Base-by-base conservation (phyloP, 2,329 filamentous ascomycete species). In the Camillea tinctor region DNA sequence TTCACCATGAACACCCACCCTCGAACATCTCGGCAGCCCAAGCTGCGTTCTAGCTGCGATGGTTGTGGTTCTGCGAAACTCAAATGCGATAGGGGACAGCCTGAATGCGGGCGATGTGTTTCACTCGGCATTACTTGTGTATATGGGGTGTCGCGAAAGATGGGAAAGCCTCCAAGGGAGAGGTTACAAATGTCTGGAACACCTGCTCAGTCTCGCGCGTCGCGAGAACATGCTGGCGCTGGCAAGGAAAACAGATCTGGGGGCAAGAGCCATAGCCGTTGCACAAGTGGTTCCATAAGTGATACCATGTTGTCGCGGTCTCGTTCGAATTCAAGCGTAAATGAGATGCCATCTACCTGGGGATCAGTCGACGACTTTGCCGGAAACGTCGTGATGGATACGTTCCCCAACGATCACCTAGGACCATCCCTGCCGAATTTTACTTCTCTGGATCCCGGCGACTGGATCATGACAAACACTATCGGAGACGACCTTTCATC, bases 101-200 rank as follows among this genome's bases (percentile, higher is more conserved):
- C 36, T 44, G 36, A 44, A 44, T 44, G 36, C 36, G 15, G 36
- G n/a, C 36, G 36, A n/a, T 44, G 36, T 17, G 15, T 44, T 2
- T 44, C 36, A 17, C 36, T 44, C 17, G 36, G 36, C 2, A 44
- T 44, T n/a, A 44, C 36, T 22, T 70, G 68, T 55, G 59, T 69
- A 51, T 69, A 69, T 54, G 68, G 68, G 2, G 52, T 69, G 17
- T 69, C 68, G 22, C 59, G 66, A 22, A 69, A 69, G 55, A 65
- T 63, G 60, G 68, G 68, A 2, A 69, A 69, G n/a, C 62, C 67
- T 30, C 60, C 36, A 2, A 44, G 64, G 52, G 61, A 63, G 48
- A 60, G 44, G 26, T 24, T 64, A 23, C 57, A 54, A 17, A 55
- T 57, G 19, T 24, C 23, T 20, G 17, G 24, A 13, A 17, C 30